These are phyloP conservation scores for Aspergillus vadensis DNA, from an alignment of 2,329 filamentous ascomycete species.

Conservation along the genomic window DNA sequence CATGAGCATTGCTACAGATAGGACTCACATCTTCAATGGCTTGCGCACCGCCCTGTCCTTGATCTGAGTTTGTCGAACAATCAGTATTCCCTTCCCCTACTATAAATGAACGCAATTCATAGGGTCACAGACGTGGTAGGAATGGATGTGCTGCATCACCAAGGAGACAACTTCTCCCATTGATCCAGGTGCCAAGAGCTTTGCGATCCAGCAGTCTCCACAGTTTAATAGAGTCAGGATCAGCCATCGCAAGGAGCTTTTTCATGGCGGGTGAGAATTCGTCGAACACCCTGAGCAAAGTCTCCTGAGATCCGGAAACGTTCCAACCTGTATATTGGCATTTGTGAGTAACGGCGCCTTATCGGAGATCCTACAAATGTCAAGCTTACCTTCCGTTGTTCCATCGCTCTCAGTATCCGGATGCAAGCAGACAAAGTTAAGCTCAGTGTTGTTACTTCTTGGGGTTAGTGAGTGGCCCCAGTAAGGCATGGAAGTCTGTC, in stretches of 20 bases:
- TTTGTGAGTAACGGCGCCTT: neutral
- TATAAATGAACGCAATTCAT: neutral
- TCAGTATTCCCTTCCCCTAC: neutral
- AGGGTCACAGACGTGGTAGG: neutral
- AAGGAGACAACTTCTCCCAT: neutral
- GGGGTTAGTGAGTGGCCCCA: too few relatives aligned
- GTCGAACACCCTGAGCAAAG: neutral
- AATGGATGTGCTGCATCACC: constrained; percentile 4
- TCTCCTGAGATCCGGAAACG: neutral
- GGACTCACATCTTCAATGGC: constrained; percentile 5
- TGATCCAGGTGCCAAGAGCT: neutral
- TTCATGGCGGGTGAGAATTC: constrained; percentile 3
- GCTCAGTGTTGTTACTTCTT: constrained; percentile 1
- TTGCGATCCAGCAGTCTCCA: constrained; percentile 1
- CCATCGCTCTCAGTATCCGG: neutral
- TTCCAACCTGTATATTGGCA: neutral
- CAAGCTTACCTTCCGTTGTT: neutral
- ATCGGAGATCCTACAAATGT: neutral
- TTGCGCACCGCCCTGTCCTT: constrained; percentile 1
- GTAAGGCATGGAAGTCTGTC: neutral
- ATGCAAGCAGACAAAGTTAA: constrained; percentile 1
- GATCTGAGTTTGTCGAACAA: neutral
- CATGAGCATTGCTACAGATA: neutral
- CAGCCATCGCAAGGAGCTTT: neutral
- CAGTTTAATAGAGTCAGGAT: neutral